phyloP scores from a whole-genome alignment of 352 stramenopile genomes.

The Pythium aristosporum region DNA sequence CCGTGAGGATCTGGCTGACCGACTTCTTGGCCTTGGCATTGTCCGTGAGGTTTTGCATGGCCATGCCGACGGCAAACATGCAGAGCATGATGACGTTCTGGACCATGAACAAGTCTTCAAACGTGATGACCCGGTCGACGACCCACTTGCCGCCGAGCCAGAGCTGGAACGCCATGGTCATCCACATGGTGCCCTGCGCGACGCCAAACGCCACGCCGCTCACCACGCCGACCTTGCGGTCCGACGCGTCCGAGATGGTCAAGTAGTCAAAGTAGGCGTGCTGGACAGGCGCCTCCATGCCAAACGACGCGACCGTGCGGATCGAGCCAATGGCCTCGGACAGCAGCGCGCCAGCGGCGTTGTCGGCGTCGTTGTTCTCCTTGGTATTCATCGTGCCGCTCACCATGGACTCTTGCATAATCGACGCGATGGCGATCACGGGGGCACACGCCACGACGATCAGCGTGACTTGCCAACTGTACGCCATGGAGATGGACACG shows the following conservation, averaged over 20 bases:
- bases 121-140: slow-evolving; percentile 30
- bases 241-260: slow-evolving; percentile 21
- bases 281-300: slow-evolving; percentile 31
- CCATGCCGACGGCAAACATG: slow-evolving; percentile 34
- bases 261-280: slow-evolving; percentile 25
- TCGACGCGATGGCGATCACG: slow-evolving; percentile 6
- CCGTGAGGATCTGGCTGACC: slow-evolving; percentile 40
- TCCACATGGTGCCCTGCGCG: slow-evolving; percentile 53
- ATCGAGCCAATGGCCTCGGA: slow-evolving; percentile 35
- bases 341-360: slow-evolving; percentile 27
- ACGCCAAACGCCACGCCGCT: slow-evolving; percentile 54
- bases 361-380: slow-evolving; percentile 29
- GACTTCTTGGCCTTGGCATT: slow-evolving; percentile 32
- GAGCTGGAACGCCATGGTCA: slow-evolving; percentile 60
- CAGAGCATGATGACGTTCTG: slow-evolving; percentile 44
- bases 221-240: slow-evolving; percentile 37
- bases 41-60: slow-evolving; percentile 32
- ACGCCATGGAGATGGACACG: slow-evolving; percentile 34
- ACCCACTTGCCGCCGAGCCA: slow-evolving; percentile 53
- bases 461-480: slow-evolving; percentile 48
- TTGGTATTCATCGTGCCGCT: slow-evolving; percentile 24
- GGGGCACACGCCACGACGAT: slow-evolving; percentile 32
- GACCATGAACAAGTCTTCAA: slow-evolving; percentile 46
- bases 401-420: slow-evolving; percentile 27
- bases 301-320: slow-evolving; percentile 42